Conservation (phyloP, 768 basidiomycete species). For the Rubroboletus pulcherrimus region DNA sequence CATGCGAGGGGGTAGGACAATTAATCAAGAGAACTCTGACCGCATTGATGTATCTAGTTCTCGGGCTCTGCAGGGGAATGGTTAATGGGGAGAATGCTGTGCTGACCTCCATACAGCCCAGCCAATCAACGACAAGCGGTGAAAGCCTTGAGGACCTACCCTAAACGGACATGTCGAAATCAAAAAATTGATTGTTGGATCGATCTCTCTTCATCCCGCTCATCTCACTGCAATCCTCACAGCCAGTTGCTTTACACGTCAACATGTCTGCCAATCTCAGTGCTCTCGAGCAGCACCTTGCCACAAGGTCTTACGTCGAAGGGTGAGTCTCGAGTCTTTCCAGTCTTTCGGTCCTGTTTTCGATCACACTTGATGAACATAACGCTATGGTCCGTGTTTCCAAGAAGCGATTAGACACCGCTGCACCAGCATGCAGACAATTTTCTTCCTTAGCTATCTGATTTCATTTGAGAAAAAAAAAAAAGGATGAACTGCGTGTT, state of each 20-base stretch:
- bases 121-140: conserved; percentile 13
- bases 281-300: conserved; percentile 84
- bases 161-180: conserved; percentile 27
- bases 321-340: conserved; percentile 58
- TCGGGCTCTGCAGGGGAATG: not conserved
- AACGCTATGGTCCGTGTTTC: conserved; percentile 96
- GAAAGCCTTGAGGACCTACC: conserved; percentile 22
- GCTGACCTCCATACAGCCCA: not conserved
- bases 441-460: conserved; percentile 71
- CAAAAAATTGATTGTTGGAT: conserved; percentile 13
- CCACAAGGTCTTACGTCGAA: conserved; percentile 84
- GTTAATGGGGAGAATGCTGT: not conserved
- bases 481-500: conserved; percentile 2
- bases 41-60: not conserved
- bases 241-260: conserved; percentile 11
- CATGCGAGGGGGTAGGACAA: not conserved
- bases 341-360: conserved; percentile 3
- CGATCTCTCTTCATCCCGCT: conserved; percentile 29
- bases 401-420: conserved; percentile 93
- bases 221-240: conserved; percentile 17
- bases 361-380: conserved; percentile 54
- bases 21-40: not conserved
- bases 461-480: conserved; percentile 28
- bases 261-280: conserved; percentile 64
- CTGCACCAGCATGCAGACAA: conserved; percentile 73